phyloP scores from a whole-genome alignment of 1,284 basidiomycete species.

The Apiotrichum siamense region DNA sequence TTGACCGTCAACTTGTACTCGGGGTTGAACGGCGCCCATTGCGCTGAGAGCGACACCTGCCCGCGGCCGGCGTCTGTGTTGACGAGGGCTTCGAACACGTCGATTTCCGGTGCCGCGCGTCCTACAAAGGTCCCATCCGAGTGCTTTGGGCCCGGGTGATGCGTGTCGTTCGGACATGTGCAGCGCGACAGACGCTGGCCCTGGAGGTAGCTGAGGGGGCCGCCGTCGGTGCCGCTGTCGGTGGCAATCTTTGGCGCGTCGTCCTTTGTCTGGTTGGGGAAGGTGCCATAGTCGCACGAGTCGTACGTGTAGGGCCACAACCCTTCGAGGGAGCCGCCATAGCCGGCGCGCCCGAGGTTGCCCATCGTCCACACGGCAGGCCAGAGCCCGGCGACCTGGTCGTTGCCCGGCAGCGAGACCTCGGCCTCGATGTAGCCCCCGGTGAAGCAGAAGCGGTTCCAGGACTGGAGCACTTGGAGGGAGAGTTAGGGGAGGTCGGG shows the following conservation, averaged over 20 bases:
- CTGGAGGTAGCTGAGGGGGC: constrained; percentile 45
- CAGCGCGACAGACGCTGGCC: constrained; percentile 52
- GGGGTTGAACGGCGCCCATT: constrained; percentile 56
- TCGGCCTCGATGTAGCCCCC: constrained; percentile 50
- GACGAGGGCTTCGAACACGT: constrained; percentile 59
- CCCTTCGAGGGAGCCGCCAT: constrained; percentile 50
- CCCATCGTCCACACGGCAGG: constrained; percentile 87
- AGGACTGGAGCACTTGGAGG: constrained; percentile 52
- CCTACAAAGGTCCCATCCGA: constrained; percentile 56
- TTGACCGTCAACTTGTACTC: constrained; percentile 60
- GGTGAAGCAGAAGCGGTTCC: constrained; percentile 51
- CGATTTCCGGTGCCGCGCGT: constrained; percentile 61
- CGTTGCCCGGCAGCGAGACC: constrained; percentile 71
- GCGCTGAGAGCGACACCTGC: constrained; percentile 27
- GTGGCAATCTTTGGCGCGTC: constrained; percentile 23
- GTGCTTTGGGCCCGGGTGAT: constrained; percentile 58
- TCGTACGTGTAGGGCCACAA: constrained; percentile 57
- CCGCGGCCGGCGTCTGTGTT: constrained; percentile 12
- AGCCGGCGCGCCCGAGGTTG: constrained; percentile 60
- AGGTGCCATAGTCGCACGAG: constrained; percentile 74
- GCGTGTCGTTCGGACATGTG: constrained; percentile 54
- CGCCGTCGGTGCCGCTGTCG: constrained; percentile 30
- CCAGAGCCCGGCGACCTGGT: constrained; percentile 56
- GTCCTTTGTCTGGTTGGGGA: constrained; percentile 52
- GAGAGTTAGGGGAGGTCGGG: not conserved